A percentile compares a stretch with the other conserved stretches of the same genome.
These are phyloP conservation scores for Tetraselmis chui DNA, from an alignment of 139 green algal species.

Conservation along the genomic window DNA sequence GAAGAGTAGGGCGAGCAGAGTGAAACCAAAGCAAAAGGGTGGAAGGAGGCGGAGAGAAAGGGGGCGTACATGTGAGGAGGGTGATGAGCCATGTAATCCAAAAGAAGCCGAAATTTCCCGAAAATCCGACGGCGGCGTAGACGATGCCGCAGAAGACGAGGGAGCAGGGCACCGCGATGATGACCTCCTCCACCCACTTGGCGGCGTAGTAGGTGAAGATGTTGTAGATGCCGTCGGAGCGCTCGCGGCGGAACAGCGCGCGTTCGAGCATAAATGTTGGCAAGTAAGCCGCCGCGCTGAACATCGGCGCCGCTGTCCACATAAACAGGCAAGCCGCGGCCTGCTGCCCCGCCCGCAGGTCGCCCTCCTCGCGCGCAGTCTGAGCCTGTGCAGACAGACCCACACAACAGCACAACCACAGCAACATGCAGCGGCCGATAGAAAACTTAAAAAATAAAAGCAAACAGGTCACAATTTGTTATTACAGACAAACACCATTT, in stretches of 20 bases:
- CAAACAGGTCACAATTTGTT: no score
- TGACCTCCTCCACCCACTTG: constrained; percentile 5
- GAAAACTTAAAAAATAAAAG: no score
- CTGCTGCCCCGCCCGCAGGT: neutral
- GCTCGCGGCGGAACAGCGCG: constrained; percentile 20
- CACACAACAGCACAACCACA: no score
- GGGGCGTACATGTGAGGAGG: neutral
- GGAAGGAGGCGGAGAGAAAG: no score
- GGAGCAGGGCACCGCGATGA: constrained; percentile 3
- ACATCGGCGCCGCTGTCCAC: constrained; percentile 1
- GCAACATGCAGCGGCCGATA: no score
- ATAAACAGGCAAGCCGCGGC: constrained; percentile 5
- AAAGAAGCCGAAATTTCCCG: neutral
- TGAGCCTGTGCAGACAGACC: no score
- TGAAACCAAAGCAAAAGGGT: no score
- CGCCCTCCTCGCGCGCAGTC: neutral
- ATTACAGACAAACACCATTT: no score
- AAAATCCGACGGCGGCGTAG: constrained; percentile 6
- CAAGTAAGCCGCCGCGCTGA: constrained; percentile 15
- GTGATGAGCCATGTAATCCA: constrained; percentile 7
- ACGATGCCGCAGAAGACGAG: constrained; percentile 4
- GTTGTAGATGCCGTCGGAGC: constrained; percentile 23
- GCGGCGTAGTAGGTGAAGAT: constrained; percentile 7
- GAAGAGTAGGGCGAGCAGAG: no score
- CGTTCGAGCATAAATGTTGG: constrained; percentile 26